Percentiles rank a stretch among this genome's conserved stretches.
Evolutionary conservation across 139 green algal species (phyloP).

Genomic region (Tetradesmus lagerheimii): DNA sequence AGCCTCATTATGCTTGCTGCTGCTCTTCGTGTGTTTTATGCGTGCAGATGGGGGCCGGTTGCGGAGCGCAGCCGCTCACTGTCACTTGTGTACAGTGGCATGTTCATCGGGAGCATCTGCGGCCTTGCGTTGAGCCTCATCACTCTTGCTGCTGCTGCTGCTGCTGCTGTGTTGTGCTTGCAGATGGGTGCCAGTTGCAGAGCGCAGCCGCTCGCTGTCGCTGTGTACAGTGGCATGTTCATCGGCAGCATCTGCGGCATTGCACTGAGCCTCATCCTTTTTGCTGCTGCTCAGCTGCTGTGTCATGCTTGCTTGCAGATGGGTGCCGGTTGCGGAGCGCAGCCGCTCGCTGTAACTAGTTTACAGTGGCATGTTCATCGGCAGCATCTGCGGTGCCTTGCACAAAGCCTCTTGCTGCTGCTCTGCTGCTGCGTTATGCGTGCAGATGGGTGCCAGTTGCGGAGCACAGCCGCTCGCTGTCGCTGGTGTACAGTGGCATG

Average conservation of each 20-base stretch:
- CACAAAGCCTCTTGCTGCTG: conserved; percentile 58
- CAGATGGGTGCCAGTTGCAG: conserved; percentile 90
- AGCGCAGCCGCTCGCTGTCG: conserved; percentile 91
- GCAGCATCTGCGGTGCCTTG: conserved; percentile 93
- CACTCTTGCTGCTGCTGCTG: not conserved
- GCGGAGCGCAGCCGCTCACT: conserved; percentile 90
- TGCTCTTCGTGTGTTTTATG: too few species aligned
- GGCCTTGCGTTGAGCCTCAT: too few species aligned
- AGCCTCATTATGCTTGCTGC: too few species aligned
- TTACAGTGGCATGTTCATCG: conserved; percentile 97
- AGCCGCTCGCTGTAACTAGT: conserved; percentile 92
- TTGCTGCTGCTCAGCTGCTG: conserved; percentile 8
- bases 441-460: not conserved
- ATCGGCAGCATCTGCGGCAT: conserved; percentile 92
- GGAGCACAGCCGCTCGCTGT: not conserved
- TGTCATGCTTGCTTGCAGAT: conserved; percentile 69
- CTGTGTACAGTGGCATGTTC: conserved; percentile 99
- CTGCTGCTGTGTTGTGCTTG: conserved; percentile 35
- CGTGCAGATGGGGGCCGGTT: conserved; percentile 87
- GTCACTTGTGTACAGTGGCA: conserved; percentile 95
- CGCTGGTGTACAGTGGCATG: conserved; percentile 97
- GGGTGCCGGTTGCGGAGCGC: conserved; percentile 92
- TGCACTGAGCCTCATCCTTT: conserved; percentile 60
- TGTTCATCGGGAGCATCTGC: too few species aligned
- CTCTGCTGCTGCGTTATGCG: too few species aligned